Evolutionary conservation across 768 basidiomycete genomes (phyloP), one percentile per base, ranked within the genome.

Genomic region (Artomyces pyxidatus): DNA sequence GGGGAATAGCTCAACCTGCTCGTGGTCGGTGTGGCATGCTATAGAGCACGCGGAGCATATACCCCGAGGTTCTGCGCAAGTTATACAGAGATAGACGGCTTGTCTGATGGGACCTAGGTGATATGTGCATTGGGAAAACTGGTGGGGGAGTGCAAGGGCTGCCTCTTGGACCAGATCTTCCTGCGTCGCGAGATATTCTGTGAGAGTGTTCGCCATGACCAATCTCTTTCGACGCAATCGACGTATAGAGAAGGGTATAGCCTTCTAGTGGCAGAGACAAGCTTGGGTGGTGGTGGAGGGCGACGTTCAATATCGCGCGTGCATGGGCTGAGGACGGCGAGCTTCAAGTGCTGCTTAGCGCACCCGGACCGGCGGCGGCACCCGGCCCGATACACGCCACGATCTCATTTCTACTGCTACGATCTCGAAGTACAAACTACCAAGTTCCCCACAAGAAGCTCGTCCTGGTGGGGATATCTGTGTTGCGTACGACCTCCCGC

Each of bases 1-100:
- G 1, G 88, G 88, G 66, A 92, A 91, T 51, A 92, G 73, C 63
- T 92, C 89, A 45, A 91, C 64, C 61, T 92, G 89, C 58, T 91
- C 84, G 63, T 90, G 88, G 62, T 88, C 73, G 12, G 85, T 85
- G 61, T 93, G 89, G 61, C 89, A 93, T 21, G 88, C 85, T 45
- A 91, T 75, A 25, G 86, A 88, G 66, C 89, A 93, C 6, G 89
- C 84, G 14, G 85, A 78, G 56, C 89, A 91, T 49, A 91, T 70
- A 17, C 88, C 88, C 47, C 79, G 77, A 19, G 74, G 71, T 45
- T 73, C 72, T 21, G 75, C 71, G 61, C 89, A 93, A 1, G 85
- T 83, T 8, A 81, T 65, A 60, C 89, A 93, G 46, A 90, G 79
- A 63, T 91, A 88, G 9, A 91, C 80, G 0, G 87, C 81, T 65